Base-by-base conservation (phyloP, 371 early-diverging fungal species). In the Batkoa obscura region DNA sequence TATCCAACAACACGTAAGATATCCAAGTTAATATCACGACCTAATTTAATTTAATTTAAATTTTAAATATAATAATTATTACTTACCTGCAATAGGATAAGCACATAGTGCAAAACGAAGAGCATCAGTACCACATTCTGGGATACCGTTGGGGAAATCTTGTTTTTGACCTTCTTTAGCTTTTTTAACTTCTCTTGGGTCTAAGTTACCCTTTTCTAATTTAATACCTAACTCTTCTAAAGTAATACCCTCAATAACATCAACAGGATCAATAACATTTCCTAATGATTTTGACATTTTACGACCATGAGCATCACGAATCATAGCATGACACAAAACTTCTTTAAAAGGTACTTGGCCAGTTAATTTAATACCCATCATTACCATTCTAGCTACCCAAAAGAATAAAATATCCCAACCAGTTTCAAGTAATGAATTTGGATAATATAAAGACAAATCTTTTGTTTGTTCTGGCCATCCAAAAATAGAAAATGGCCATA, bases 341-440 rank as follows among this genome's bases (percentile, higher is more conserved):
- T 88, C 81, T 43, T 82, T 77, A 72, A 99, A 99, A 9, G 99
- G 99, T 37, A 88, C 80, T 64, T 87, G 66, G 30, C 92, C 95
- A 3, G 95, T 94, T 56, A 99, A 71, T 66, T 95, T 87, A 58
- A 91, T 80, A 62, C 95, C 89, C 56, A 99, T 66, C 99, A 99
- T 98, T 38, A 98, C 96, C 99, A 99, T 99, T 61, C 99, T 81
- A 2, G 98, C 99, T 39, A 99, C 98, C 99, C 99, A 99, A 81
- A 98, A 99, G 84, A 99, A 99, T 56, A 99, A 66, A 72, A 99
- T 99, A 72, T 99, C 99, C 81, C 85, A 86, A 15, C 99, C 99
- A 56, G 99, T 99, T 71, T 99, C 99, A 34, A 98, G 72, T 32
- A 99, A 60, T 3, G 84, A 69, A 43, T 87, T 88, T 9, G 99